Evolutionary conservation across 1,284 basidiomycete species (phyloP).

Genomic region (Dichomitus squalens): DNA sequence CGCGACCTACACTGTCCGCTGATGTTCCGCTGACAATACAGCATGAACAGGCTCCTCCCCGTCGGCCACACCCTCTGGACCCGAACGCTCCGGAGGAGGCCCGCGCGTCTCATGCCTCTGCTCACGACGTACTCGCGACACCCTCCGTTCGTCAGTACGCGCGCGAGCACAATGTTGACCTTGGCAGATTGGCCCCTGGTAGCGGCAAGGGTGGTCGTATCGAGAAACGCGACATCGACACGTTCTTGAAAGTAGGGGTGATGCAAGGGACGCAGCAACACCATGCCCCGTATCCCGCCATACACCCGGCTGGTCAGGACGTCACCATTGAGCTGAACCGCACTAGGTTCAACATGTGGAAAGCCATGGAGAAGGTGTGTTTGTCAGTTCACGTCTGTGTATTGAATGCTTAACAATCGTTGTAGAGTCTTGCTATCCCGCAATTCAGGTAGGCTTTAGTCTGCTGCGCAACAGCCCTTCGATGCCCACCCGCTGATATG

Average conservation of each 20-base stretch:
- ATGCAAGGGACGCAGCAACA: not conserved
- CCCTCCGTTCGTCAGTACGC: conserved; percentile 84
- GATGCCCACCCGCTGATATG: not conserved
- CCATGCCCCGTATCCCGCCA: conserved; percentile 1
- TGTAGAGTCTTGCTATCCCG: conserved; percentile 72
- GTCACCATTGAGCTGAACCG: conserved; percentile 73
- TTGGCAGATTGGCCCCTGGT: conserved; percentile 62
- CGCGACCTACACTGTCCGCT: conserved; percentile 6
- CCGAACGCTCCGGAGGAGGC: conserved; percentile 44
- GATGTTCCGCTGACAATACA: not conserved
- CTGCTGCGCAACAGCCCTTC: not conserved
- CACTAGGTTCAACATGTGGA: conserved; percentile 85
- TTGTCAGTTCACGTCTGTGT: not conserved
- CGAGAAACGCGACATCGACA: conserved; percentile 76
- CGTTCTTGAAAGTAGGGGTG: conserved; percentile 43
- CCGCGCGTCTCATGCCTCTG: conserved; percentile 20
- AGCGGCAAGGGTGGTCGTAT: conserved; percentile 78
- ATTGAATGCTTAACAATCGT: not conserved
- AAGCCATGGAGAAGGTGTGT: conserved; percentile 78
- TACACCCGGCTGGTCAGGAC: conserved; percentile 38
- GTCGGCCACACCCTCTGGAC: conserved; percentile 67
- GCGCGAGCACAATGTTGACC: conserved; percentile 63
- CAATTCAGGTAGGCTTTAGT: conserved; percentile 37
- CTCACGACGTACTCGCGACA: conserved; percentile 58
- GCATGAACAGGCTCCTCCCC: conserved; percentile 11